Percentiles rank a stretch among this genome's conserved stretches.
These are phyloP conservation scores for Corniculantispora saksenae DNA, from an alignment of 2,329 filamentous ascomycete species.

Conservation along the genomic window DNA sequence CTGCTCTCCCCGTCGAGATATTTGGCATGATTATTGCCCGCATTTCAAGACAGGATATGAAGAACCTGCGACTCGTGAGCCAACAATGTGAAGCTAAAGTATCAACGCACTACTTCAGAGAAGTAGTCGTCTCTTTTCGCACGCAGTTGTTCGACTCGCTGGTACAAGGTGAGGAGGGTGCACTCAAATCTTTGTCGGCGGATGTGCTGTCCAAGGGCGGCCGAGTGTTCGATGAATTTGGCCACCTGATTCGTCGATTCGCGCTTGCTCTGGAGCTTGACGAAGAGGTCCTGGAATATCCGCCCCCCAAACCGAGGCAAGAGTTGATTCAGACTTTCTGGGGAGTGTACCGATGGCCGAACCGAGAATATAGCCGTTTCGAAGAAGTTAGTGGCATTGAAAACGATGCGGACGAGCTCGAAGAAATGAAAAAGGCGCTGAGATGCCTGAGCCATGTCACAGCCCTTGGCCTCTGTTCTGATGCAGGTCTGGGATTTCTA, in stretches of 20 bases:
- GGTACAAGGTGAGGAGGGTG: constrained; percentile 25
- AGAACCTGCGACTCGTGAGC: constrained; percentile 62
- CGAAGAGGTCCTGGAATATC: constrained; percentile 49
- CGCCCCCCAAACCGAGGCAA: constrained; percentile 58
- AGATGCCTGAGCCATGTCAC: constrained; percentile 54
- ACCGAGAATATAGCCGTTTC: constrained; percentile 59
- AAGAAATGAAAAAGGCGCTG: constrained; percentile 62
- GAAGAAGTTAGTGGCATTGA: constrained; percentile 61
- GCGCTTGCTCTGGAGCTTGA: constrained; percentile 70
- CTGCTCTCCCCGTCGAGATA: constrained; percentile 56
- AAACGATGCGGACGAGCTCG: constrained; percentile 62
- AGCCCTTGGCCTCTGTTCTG: constrained; percentile 67
- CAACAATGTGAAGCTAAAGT: constrained; percentile 58
- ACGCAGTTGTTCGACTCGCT: constrained; percentile 58
- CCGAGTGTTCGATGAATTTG: constrained; percentile 62
- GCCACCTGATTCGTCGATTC: constrained; percentile 60
- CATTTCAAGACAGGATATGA: constrained; percentile 59
- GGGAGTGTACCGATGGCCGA: constrained; percentile 67
- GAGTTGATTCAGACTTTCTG: constrained; percentile 59
- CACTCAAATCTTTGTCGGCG: constrained; percentile 27
- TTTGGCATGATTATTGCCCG: constrained; percentile 58
- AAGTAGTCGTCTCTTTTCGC: constrained; percentile 66
- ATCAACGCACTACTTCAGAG: constrained; percentile 59
- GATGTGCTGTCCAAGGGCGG: constrained; percentile 50
- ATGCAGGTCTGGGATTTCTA: constrained; percentile 69